Evolutionary conservation across 176 grass and related monocot genomes (phyloP).

Genomic region (Areca catechu): DNA sequence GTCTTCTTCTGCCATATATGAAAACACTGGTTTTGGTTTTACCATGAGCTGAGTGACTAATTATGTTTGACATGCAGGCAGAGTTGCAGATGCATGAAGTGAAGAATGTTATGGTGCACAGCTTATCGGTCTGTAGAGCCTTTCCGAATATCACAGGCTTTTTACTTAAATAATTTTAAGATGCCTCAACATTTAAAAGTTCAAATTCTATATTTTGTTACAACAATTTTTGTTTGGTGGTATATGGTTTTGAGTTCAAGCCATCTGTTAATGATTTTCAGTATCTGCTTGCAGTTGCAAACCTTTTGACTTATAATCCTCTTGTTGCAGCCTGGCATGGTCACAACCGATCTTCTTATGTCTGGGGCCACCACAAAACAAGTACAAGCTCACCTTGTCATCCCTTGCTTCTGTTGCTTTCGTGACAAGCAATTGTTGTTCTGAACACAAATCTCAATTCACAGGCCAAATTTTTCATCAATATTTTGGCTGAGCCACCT

Average conservation of each 20-base stretch:
- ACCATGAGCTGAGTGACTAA: conserved; percentile 12
- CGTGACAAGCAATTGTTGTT: too few relatives aligned
- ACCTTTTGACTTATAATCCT: too few relatives aligned
- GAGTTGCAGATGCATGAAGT: conserved; percentile 99
- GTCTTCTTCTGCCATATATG: too few relatives aligned
- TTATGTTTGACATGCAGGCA: conserved; percentile 50
- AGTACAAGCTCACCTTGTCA: conserved; percentile 25
- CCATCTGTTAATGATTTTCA: too few relatives aligned
- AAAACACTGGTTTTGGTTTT: conserved; percentile 5
- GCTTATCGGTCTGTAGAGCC: conserved; percentile 56
- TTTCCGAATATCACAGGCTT: neutral
- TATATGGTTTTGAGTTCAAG: too few relatives aligned
- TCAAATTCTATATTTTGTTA: neutral
- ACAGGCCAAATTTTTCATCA: conserved; percentile 99
- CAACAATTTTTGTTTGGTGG: conserved; percentile 4
- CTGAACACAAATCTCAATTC: conserved; percentile 3
- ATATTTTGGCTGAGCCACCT: conserved; percentile 97
- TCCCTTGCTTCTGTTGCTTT: neutral
- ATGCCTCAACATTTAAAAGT: neutral
- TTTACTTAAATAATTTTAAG: neutral
- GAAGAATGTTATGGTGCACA: conserved; percentile 98
- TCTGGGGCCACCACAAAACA: conserved; percentile 97
- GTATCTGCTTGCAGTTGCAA: too few relatives aligned
- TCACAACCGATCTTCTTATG: conserved; percentile 98
- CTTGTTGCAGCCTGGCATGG: conserved; percentile 90